Evolutionary conservation across 1,284 basidiomycete species (phyloP).

Genomic region (Malassezia arunalokei): DNA sequence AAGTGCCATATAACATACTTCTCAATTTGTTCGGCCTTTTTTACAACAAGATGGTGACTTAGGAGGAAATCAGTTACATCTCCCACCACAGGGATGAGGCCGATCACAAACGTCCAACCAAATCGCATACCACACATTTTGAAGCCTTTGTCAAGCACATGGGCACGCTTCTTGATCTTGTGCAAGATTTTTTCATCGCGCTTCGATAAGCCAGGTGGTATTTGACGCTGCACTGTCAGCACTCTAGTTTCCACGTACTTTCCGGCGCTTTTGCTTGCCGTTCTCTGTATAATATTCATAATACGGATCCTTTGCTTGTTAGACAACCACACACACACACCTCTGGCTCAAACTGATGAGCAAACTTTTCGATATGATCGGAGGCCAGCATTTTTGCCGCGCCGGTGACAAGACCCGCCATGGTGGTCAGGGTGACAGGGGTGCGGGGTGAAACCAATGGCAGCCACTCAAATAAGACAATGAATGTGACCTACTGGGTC

Average conservation of each 20-base stretch:
- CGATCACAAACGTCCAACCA: slow-evolving; percentile 57
- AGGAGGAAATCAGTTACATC: slow-evolving; percentile 57
- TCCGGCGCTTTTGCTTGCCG: slow-evolving; percentile 59
- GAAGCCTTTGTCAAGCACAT: slow-evolving; percentile 84
- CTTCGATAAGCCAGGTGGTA: slow-evolving; percentile 65
- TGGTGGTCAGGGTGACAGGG: background rate
- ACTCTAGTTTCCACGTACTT: slow-evolving; percentile 39
- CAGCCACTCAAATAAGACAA: background rate
- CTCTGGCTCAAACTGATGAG: slow-evolving; percentile 11
- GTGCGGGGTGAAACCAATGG: too few relatives aligned
- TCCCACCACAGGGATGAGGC: slow-evolving; percentile 62
- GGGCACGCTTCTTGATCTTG: slow-evolving; percentile 56
- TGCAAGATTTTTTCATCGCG: slow-evolving; percentile 60
- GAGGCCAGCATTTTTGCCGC: background rate
- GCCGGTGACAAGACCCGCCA: background rate
- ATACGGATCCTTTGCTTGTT: slow-evolving; percentile 54
- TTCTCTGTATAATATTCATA: slow-evolving; percentile 64
- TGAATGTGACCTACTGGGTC: background rate
- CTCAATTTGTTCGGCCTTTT: slow-evolving; percentile 61
- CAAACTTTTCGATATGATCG: slow-evolving; percentile 1
- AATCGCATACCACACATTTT: slow-evolving; percentile 68
- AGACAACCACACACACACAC: background rate
- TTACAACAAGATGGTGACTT: slow-evolving; percentile 67
- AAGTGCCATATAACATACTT: slow-evolving; percentile 26
- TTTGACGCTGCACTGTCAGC: slow-evolving; percentile 48